Percentiles rank a stretch among this genome's conserved stretches.
Conservation (phyloP, 306 rosid species). For the Dryas alaskensis region DNA sequence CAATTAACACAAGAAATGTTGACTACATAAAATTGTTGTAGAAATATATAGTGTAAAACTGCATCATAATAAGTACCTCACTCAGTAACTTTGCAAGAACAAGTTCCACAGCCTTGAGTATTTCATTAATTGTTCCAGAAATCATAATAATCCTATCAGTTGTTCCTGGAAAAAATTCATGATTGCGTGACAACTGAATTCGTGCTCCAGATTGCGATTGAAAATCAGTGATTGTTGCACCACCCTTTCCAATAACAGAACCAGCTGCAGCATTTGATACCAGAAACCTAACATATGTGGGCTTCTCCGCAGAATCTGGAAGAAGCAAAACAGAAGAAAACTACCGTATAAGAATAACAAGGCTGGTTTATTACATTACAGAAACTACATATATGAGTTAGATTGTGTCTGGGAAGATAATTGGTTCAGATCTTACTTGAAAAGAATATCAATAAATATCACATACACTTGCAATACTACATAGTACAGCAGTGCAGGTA, state of each 20-base stretch:
- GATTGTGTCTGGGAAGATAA: neutral
- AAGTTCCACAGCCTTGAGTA: slow-evolving; percentile 82
- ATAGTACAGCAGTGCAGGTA: neutral
- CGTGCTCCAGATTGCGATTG: slow-evolving; percentile 99
- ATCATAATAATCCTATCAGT: slow-evolving; percentile 97
- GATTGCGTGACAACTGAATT: slow-evolving; percentile 91
- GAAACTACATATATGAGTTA: neutral
- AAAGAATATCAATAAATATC: neutral
- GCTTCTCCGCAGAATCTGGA: slow-evolving; percentile 78
- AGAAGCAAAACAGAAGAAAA: slow-evolving; percentile 25
- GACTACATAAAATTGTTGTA: slow-evolving; percentile 4
- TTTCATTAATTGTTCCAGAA: slow-evolving; percentile 79
- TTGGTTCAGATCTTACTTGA: neutral
- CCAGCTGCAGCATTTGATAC: slow-evolving; percentile 99
- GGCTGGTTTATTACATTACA: slow-evolving; percentile 10
- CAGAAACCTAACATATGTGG: slow-evolving; percentile 84
- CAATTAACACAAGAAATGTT: slow-evolving; percentile 24
- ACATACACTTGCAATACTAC: neutral
- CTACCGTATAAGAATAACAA: slow-evolving; percentile 15
- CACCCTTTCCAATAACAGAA: slow-evolving; percentile 99
- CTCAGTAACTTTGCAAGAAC: slow-evolving; percentile 82
- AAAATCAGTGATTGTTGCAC: slow-evolving; percentile 98
- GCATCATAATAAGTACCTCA: slow-evolving; percentile 60
- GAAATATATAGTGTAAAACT: slow-evolving; percentile 19
- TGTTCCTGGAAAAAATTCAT: slow-evolving; percentile 97